A percentile compares a stretch with the other conserved stretches of the same genome.
These are phyloP conservation scores for Monosporascus sp. DNA, from an alignment of 2,329 filamentous ascomycete genomes.

Conservation along the genomic window DNA sequence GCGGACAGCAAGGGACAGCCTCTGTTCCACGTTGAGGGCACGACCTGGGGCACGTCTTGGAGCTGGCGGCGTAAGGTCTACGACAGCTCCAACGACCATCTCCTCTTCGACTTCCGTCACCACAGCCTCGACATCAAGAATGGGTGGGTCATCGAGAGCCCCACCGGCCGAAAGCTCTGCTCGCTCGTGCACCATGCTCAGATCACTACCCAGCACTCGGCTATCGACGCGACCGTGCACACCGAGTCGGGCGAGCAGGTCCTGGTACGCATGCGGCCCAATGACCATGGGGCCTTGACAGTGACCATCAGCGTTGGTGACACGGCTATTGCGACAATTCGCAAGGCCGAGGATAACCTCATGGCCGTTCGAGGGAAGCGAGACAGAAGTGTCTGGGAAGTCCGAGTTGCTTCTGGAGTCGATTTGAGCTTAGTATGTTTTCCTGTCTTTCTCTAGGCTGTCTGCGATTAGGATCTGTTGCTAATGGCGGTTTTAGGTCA, in stretches of 20 bases:
- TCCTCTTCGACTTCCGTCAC: slow-evolving; percentile 15
- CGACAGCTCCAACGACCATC: neutral
- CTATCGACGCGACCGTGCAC: slow-evolving; percentile 8
- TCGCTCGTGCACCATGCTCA: slow-evolving; percentile 8
- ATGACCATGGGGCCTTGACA: neutral
- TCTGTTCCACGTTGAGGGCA: slow-evolving; percentile 10
- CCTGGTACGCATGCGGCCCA: slow-evolving; percentile 5
- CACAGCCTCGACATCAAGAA: slow-evolving; percentile 12
- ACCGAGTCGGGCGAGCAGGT: slow-evolving; percentile 11
- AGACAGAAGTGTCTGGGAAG: slow-evolving; percentile 5
- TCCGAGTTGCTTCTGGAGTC: slow-evolving; percentile 5
- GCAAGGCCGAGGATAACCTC: slow-evolving; percentile 3
- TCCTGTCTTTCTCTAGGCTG: neutral
- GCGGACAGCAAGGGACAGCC: neutral
- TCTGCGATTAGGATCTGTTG: neutral
- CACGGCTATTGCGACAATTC: slow-evolving; percentile 2
- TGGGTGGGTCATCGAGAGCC: slow-evolving; percentile 9
- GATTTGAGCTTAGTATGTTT: slow-evolving; percentile 5
- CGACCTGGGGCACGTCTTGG: slow-evolving; percentile 10
- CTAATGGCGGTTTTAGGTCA: neutral
- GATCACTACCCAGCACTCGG: slow-evolving; percentile 5
- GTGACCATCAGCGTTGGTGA: neutral
- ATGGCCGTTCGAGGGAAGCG: neutral
- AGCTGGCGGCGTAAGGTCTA: slow-evolving; percentile 13
- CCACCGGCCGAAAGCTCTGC: slow-evolving; percentile 5